Evolutionary conservation across 305 asterid genomes (phyloP).

Genomic region (Solanum aculeatissimum): DNA sequence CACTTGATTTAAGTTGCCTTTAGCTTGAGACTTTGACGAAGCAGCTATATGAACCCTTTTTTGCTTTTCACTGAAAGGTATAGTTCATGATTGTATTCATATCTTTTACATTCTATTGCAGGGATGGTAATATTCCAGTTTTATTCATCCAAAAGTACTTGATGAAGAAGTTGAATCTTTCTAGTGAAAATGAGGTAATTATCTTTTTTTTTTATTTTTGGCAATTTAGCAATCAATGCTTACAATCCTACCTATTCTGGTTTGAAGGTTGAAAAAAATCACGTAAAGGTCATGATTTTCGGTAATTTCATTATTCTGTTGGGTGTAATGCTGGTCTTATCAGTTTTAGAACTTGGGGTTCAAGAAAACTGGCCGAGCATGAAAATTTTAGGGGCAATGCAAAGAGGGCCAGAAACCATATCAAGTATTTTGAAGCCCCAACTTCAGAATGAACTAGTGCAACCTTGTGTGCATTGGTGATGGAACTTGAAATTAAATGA

Average conservation of each 20-base stretch:
- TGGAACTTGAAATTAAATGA: not conserved
- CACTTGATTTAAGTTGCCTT: not conserved
- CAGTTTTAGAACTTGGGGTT: not conserved
- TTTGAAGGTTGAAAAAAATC: not conserved
- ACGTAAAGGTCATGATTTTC: not conserved
- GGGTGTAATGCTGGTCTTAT: not conserved
- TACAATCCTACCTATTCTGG: not conserved
- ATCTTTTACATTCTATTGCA: not conserved
- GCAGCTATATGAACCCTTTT: not conserved
- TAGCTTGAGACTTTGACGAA: not conserved
- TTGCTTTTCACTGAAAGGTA: not conserved
- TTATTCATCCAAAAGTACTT: slow-evolving; percentile 15
- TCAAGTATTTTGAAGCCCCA: not conserved
- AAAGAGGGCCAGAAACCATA: not conserved
- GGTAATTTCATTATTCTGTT: not conserved
- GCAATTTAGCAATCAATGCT: not conserved
- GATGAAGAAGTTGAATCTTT: slow-evolving; percentile 14
- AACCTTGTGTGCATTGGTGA: not conserved
- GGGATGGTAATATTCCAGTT: slow-evolving; percentile 23
- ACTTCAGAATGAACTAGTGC: not conserved
- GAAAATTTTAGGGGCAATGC: not conserved
- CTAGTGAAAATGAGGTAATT: slow-evolving; percentile 22
- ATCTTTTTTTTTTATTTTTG: not conserved
- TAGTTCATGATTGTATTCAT: not conserved
- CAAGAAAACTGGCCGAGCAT: not conserved